phyloP scores from a whole-genome alignment of 306 rosid genomes.

The Pachyrhizus erosus region DNA sequence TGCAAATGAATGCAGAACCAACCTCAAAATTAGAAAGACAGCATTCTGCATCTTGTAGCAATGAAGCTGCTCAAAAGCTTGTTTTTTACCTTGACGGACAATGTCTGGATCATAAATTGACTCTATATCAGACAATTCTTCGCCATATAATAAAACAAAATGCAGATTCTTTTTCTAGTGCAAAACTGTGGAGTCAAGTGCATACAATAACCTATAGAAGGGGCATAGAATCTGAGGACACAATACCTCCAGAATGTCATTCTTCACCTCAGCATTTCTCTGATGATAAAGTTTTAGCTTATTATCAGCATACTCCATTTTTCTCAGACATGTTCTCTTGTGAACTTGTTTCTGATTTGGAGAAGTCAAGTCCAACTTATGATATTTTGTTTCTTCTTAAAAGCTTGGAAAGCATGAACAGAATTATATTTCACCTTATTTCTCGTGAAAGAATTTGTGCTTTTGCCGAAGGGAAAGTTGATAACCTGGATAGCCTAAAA shows the following conservation, averaged over 20 bases:
- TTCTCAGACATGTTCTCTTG: constrained; percentile 66
- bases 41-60: constrained; percentile 54
- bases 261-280: constrained; percentile 46
- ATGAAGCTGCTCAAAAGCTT: constrained; percentile 63
- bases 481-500: constrained; percentile 68
- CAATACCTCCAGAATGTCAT: constrained; percentile 43
- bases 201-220: constrained; percentile 74
- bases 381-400: constrained; percentile 78
- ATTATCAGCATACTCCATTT: constrained; percentile 63
- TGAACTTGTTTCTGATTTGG: constrained; percentile 81
- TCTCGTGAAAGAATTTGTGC: constrained; percentile 83
- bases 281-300: constrained; percentile 49
- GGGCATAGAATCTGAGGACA: constrained; percentile 49
- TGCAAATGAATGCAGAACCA: constrained; percentile 53
- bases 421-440: constrained; percentile 70
- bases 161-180: constrained; percentile 53
- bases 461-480: constrained; percentile 81
- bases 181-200: constrained; percentile 77
- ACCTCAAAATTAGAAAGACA: constrained; percentile 52
- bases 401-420: constrained; percentile 83
- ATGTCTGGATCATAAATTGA: constrained; percentile 62
- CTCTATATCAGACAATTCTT: constrained; percentile 89
- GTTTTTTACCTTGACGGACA: constrained; percentile 78
- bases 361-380: constrained; percentile 71
- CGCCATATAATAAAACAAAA: constrained; percentile 65